Percentiles rank a stretch among this genome's conserved stretches.
phyloP scores from a whole-genome alignment of 805 yeast species.

The Candida mattraensis region DNA sequence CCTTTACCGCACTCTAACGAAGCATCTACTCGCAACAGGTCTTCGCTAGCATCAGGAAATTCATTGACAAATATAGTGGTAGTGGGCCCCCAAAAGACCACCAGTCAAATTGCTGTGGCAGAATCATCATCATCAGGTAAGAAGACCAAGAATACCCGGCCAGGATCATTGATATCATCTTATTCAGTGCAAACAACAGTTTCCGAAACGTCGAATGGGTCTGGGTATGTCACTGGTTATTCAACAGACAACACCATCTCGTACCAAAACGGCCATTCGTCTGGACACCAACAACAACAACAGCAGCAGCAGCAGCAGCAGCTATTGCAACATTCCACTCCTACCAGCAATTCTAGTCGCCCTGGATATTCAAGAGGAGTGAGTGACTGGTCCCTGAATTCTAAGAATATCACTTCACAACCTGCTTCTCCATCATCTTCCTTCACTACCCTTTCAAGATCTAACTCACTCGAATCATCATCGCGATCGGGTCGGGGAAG shows the following conservation, averaged over 20 bases:
- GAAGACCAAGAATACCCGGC: slow-evolving; percentile 37
- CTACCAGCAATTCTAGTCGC: slow-evolving; percentile 8
- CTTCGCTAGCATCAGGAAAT: slow-evolving; percentile 3
- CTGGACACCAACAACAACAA: too few relatives aligned
- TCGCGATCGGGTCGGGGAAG: slow-evolving; percentile 30
- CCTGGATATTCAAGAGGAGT: slow-evolving; percentile 32
- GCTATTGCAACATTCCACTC: slow-evolving; percentile 4
- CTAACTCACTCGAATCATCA: slow-evolving; percentile 37
- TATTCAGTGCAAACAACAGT: slow-evolving; percentile 48
- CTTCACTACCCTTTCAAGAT: slow-evolving; percentile 33
- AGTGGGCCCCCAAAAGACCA: slow-evolving; percentile 17
- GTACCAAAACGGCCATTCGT: slow-evolving; percentile 2
- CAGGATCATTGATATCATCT: slow-evolving; percentile 52
- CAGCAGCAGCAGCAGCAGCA: too few relatives aligned
- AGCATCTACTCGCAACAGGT: not conserved
- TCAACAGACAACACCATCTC: slow-evolving; percentile 31
- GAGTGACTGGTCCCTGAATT: slow-evolving; percentile 34
- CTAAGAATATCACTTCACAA: slow-evolving; percentile 24
- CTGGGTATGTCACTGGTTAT: slow-evolving; percentile 37
- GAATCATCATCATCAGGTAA: slow-evolving; percentile 16
- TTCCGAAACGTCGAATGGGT: slow-evolving; percentile 52
- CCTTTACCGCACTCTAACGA: not conserved
- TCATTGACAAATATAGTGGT: slow-evolving; percentile 19
- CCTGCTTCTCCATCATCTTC: slow-evolving; percentile 37
- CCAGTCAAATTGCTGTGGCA: slow-evolving; percentile 12